These are phyloP conservation scores for Plantago major DNA, from an alignment of 257 asterid species.

Conservation along the genomic window DNA sequence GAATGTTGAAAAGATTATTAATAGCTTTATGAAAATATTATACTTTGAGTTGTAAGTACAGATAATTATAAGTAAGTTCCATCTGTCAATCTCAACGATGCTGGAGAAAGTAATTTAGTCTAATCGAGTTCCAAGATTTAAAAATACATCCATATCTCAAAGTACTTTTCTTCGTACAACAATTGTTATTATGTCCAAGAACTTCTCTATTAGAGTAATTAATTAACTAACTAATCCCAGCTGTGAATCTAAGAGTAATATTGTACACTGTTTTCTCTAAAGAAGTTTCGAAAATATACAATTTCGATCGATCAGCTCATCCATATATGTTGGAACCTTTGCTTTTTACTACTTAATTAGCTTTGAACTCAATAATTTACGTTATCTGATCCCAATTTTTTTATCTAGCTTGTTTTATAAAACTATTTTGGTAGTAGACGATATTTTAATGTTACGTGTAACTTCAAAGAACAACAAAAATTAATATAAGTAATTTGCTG, in stretches of 20 bases:
- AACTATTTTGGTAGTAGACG: not conserved
- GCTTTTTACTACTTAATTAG: conserved; percentile 8
- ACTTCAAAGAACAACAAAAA: no score
- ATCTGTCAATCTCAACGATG: conserved; percentile 16
- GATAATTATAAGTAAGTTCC: conserved; percentile 20
- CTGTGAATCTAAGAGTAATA: no score
- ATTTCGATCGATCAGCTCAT: conserved; percentile 24
- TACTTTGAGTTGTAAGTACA: conserved; percentile 14
- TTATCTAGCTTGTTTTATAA: not conserved
- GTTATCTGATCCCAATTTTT: conserved; percentile 21
- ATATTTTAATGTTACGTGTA: not conserved
- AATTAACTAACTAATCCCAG: no score
- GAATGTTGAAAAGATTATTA: conserved; percentile 15
- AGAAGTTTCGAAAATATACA: conserved; percentile 10
- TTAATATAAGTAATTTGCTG: no score
- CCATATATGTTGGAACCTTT: conserved; percentile 36
- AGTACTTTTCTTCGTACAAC: conserved; percentile 5
- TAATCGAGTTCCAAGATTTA: conserved; percentile 25
- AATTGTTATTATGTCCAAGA: conserved; percentile 5
- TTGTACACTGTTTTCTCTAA: not conserved
- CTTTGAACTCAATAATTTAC: conserved; percentile 22
- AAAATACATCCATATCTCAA: conserved; percentile 14
- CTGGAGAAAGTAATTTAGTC: conserved; percentile 21
- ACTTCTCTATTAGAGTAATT: no score
- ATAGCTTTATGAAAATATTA: conserved; percentile 12